Conservation (phyloP, 2,329 filamentous ascomycete genomes). For the Teratosphaeria nubilosa region DNA sequence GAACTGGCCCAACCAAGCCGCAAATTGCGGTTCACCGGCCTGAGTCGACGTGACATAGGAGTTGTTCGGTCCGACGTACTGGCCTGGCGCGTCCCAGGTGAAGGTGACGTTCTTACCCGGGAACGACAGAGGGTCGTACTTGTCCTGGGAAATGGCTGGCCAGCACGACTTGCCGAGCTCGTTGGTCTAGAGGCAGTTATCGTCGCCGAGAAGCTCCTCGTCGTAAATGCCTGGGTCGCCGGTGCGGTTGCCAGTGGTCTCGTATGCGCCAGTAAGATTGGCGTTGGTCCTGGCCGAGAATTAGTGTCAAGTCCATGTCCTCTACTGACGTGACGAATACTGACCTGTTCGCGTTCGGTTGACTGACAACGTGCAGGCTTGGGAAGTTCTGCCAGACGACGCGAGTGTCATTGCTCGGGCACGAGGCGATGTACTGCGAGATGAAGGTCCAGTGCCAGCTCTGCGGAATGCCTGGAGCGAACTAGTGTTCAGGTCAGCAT, state of each 20-base stretch:
- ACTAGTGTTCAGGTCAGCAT: neutral
- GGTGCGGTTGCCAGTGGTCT: neutral
- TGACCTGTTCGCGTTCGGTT: neutral
- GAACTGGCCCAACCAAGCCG: neutral
- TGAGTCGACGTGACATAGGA: neutral
- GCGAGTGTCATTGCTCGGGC: neutral
- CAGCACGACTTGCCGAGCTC: neutral
- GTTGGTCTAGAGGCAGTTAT: neutral
- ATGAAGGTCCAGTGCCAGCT: neutral
- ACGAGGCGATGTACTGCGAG: neutral
- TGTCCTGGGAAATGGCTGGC: neutral
- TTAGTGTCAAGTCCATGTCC: neutral
- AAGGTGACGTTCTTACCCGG: neutral
- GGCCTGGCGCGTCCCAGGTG: neutral
- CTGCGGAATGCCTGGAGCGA: neutral
- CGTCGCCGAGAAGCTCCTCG: neutral
- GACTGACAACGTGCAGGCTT: neutral
- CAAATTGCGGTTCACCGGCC: neutral
- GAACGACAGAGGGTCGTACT: neutral
- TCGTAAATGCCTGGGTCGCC: neutral
- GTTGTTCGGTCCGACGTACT: neutral
- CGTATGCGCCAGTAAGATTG: neutral
- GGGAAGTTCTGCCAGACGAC: neutral
- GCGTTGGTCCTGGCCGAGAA: neutral
- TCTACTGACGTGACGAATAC: neutral